Base-by-base conservation (phyloP, 768 basidiomycete species). In the Pisolithus orientalis region DNA sequence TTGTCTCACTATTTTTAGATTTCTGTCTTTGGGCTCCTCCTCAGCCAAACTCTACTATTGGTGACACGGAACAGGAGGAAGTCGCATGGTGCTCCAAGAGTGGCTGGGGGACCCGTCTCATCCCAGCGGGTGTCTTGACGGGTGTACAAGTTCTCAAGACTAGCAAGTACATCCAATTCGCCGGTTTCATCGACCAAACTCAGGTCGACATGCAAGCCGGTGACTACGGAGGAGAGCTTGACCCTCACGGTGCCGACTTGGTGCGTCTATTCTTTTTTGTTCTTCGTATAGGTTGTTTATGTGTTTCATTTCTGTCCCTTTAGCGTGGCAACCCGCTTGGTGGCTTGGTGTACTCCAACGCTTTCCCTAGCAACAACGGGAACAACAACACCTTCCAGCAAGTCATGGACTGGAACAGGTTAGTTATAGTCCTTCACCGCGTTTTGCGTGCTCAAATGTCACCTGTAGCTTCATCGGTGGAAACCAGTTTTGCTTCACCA, bases 251-350 rank as follows among this genome's bases (percentile, higher is more conserved):
- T 53, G 85, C 85, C 54, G 87, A 89, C 63, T 59, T 69, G 50
- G 78, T 79, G 47, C 13, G 72, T 68, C 14, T 4, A 29, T 8
- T 43, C n/a, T 40, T 6, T 40, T 1, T 0, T 21, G 50, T 63
- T 32, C 49, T 68, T 65, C 4, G 31, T 39, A 40, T 62, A 60
- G 29, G 32, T 37, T 46, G 50, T 29, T 44, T 17, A 52, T 57
- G 52, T 49, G 42, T 24, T 52, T 62, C 28, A 61, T 25, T 24
- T 17, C 16, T 2, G 9, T 34, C 13, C 42, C 29, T 43, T 13
- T 57, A 85, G 79, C 80, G 85, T 56, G 90, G 90, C n/a, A 93
- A 90, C 71, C 87, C 87, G 3, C 72, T 88, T 27, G 89, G 89
- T 56, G 85, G 80, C 46, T 65, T 90, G 27, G 52, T 88, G 40